Base-by-base conservation (phyloP, 768 basidiomycete species). In the Boletus rubescentipes region DNA sequence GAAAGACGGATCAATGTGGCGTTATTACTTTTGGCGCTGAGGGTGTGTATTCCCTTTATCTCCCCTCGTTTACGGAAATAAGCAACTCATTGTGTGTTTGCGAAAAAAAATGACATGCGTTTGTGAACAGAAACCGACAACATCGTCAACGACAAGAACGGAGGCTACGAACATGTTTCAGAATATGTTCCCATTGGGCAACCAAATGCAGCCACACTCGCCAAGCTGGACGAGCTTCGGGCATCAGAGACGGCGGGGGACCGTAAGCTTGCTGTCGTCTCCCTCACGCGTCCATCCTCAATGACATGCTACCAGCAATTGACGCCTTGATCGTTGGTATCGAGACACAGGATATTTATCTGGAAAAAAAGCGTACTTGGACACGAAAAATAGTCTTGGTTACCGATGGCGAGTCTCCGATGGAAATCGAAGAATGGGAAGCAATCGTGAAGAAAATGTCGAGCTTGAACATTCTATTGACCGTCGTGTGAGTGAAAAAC, bases 1-100 rank as follows among this genome's bases (percentile, higher is more conserved):
- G 95, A 38, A 97, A 96, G 75, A 98, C 95, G 10, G 95, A 96
- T 65, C 86, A 92, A 65, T 92, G 93, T 66, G 91, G 93, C n/a
- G 82, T 98, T 29, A 79, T 97, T 43, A 72, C 87, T 3, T 93
- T 93, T 63, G 95, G 92, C n/a, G 83, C 87, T 2, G 85, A 91
- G 69, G 82, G 93, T 82, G 29, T 46, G 62, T 45, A 11, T 30
- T 31, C 3, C 9, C 1, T 11, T 32, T 16, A 16, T 48, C 31
- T 23, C 11, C 40, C 2, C 26, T n/a, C 26, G n/a, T n/a, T 21
- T 20, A 26, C 9, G 18, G 4, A n/a, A 5, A 8, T 5, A 39
- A 20, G 7, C 21, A 35, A 26, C 26, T 10, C 2, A 18, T 34
- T 18, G 20, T 45, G 14, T 29, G 15, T 38, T 29, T 23, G 2